Conservation (phyloP, 1,139 yeast species). For the Zygoascus hellenicus region DNA sequence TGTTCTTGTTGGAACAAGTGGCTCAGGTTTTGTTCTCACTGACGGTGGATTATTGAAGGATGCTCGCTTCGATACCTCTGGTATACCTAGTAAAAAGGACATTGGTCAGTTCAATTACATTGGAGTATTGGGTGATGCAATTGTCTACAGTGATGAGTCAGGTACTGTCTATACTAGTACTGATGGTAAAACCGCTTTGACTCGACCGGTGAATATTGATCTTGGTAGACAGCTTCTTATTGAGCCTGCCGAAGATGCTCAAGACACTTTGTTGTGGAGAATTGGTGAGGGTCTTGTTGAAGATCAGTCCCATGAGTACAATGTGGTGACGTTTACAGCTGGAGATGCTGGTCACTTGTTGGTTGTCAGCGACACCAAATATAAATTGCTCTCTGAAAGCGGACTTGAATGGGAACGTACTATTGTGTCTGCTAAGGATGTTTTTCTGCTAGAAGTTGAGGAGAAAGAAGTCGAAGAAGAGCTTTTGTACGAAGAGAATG, state of each 20-base stretch:
- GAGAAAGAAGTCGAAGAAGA: constrained; percentile 32
- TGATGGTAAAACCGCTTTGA: constrained; percentile 3
- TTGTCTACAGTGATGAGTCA: constrained; percentile 9
- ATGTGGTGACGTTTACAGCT: neutral
- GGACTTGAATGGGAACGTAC: neutral
- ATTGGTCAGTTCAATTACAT: constrained; percentile 9
- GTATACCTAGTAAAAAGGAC: constrained; percentile 1
- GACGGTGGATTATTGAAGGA: constrained; percentile 10
- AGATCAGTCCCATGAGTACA: neutral
- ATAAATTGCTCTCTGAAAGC: neutral
- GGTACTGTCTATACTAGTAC: constrained; percentile 7
- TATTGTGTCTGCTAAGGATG: constrained; percentile 3
- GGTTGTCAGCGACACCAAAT: constrained; percentile 1
- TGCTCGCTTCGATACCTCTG: constrained; percentile 8
- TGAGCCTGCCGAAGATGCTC: constrained; percentile 3
- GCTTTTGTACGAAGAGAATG: constrained; percentile 37
- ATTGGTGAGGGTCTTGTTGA: constrained; percentile 3
- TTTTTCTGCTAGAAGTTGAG: constrained; percentile 36
- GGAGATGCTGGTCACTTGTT: constrained; percentile 9
- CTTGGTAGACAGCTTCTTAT: neutral
- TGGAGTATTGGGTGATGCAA: constrained; percentile 5
- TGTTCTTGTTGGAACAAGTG: constrained; percentile 7
- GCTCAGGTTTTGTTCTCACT: constrained; percentile 4
- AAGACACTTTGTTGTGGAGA: constrained; percentile 4
- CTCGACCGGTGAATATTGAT: neutral